phyloP scores from a whole-genome alignment of 352 stramenopile genomes.

The Pythium dissotocum region DNA sequence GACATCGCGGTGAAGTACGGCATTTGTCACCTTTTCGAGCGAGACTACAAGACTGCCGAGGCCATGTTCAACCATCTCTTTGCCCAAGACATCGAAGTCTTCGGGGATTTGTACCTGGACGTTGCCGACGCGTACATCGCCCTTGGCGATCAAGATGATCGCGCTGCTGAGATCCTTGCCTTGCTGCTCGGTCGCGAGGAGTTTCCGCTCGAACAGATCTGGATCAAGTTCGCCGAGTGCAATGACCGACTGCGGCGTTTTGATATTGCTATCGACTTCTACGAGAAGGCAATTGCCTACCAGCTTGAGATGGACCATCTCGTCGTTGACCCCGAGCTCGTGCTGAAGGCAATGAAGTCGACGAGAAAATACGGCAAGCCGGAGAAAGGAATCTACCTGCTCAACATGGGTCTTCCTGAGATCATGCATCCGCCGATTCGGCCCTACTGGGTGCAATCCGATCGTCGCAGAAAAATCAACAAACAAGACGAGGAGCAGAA shows the following conservation, averaged over 20 bases:
- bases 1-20: constrained; percentile 89
- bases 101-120: constrained; percentile 83
- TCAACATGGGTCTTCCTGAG: constrained; percentile 60
- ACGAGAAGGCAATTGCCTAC: constrained; percentile 66
- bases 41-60: constrained; percentile 69
- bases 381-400: constrained; percentile 54
- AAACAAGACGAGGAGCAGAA: constrained; percentile 21
- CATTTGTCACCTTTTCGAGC: constrained; percentile 82
- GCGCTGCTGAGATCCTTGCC: constrained; percentile 66
- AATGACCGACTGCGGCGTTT: constrained; percentile 64
- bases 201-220: constrained; percentile 80
- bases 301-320: constrained; percentile 52
- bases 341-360: constrained; percentile 69
- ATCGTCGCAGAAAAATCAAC: constrained; percentile 25
- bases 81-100: constrained; percentile 80
- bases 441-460: constrained; percentile 78
- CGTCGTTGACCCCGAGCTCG: constrained; percentile 56
- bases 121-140: constrained; percentile 83
- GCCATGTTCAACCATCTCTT: constrained; percentile 86
- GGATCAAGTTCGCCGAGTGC: constrained; percentile 76
- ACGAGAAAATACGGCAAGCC: constrained; percentile 53
- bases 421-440: constrained; percentile 74
- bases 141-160: constrained; percentile 62
- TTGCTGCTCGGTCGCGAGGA: constrained; percentile 65
- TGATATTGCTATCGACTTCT: constrained; percentile 77